Percentiles rank a stretch among this genome's conserved stretches.
phyloP scores from a whole-genome alignment of 108 stramenopile genomes.

The Pseudonitzschia delicatissima region DNA sequence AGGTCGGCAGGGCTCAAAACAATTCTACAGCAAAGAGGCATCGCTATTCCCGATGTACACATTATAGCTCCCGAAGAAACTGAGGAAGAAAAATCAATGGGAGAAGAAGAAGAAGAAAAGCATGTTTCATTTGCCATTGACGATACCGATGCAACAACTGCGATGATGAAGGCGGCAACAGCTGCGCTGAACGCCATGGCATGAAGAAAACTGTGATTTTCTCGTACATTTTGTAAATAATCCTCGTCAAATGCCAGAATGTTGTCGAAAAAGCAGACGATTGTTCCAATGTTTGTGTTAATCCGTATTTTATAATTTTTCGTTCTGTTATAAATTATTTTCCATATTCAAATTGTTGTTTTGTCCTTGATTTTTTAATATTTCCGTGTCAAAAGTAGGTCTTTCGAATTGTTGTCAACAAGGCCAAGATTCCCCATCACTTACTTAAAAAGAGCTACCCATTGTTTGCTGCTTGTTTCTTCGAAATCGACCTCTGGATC shows the following conservation, averaged over 20 bases:
- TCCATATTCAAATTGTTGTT: too few relatives aligned
- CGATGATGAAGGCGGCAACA: slow-evolving; percentile 24
- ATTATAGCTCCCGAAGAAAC: not conserved
- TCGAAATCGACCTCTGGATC: slow-evolving; percentile 18
- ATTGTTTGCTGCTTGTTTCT: slow-evolving; percentile 2
- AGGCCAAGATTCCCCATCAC: too few relatives aligned
- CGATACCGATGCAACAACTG: slow-evolving; percentile 14
- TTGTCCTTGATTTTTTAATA: too few relatives aligned
- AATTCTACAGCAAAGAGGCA: slow-evolving; percentile 11
- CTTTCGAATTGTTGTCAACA: too few relatives aligned
- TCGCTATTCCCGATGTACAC: not conserved
- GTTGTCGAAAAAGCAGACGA: too few relatives aligned
- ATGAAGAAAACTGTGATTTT: not conserved
- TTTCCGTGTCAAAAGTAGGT: too few relatives aligned
- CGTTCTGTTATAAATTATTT: too few relatives aligned
- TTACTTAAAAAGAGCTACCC: too few relatives aligned
- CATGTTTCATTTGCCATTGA: slow-evolving; percentile 14
- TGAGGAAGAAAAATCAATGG: slow-evolving; percentile 13
- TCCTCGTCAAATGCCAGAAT: too few relatives aligned
- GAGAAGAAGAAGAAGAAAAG: not conserved
- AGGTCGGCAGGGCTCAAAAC: slow-evolving; percentile 13
- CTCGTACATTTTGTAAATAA: too few relatives aligned
- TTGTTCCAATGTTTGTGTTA: too few relatives aligned
- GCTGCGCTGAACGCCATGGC: slow-evolving; percentile 16
- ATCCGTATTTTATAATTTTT: too few relatives aligned